Conservation (phyloP, 345 rosid genomes). For the Eucalyptus polyanthemos region DNA sequence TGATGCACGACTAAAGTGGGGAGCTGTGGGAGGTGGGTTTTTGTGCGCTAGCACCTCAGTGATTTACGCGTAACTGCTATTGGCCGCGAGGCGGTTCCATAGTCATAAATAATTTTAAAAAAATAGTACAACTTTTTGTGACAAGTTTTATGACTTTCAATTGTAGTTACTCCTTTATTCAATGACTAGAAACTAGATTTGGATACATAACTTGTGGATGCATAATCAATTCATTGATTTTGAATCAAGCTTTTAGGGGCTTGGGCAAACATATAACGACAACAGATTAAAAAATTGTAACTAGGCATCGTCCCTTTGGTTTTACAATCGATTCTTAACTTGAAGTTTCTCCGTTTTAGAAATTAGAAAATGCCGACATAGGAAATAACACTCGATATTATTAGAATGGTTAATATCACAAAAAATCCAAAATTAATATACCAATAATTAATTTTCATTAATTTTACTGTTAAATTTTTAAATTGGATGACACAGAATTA, state of each 20-base stretch:
- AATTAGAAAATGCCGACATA: not conserved
- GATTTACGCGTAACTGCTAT: accelerated
- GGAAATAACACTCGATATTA: not conserved
- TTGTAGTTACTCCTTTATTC: not conserved
- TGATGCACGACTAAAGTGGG: too few relatives aligned
- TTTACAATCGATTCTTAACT: not conserved
- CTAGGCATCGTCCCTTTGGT: not conserved
- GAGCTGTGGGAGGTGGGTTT: accelerated
- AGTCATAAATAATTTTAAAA: too few relatives aligned
- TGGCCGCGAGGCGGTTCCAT: accelerated
- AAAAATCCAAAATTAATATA: too few relatives aligned
- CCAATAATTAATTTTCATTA: too few relatives aligned
- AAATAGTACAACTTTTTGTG: too few relatives aligned
- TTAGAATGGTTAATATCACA: too few relatives aligned
- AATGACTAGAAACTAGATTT: not conserved
- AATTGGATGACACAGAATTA: too few relatives aligned
- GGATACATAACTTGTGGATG: not conserved
- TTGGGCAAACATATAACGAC: not conserved
- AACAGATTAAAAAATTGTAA: too few relatives aligned
- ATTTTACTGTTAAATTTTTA: accelerated
- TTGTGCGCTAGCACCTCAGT: accelerated
- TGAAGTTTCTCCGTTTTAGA: accelerated
- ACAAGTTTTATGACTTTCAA: too few relatives aligned
- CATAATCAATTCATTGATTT: not conserved
- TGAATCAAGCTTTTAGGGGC: not conserved